These are phyloP conservation scores for Cordyceps cateniannulata DNA, from an alignment of 2,329 filamentous ascomycete genomes.

Conservation along the genomic window DNA sequence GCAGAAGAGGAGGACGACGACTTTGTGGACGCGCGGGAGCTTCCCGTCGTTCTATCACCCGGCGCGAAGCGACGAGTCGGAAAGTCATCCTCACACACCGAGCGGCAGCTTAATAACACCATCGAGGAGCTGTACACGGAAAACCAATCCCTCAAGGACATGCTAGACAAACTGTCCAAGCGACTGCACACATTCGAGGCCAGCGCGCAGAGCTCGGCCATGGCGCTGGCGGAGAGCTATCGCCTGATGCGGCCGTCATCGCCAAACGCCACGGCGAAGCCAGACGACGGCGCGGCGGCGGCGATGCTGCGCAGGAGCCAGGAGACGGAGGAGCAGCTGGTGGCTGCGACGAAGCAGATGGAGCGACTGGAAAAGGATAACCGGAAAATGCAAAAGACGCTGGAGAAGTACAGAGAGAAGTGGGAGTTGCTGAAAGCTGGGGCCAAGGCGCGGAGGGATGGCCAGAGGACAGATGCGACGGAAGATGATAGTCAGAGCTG, in stretches of 20 bases:
- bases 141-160: slow-evolving; percentile 77
- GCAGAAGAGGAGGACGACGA: slow-evolving; percentile 68
- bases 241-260: slow-evolving; percentile 54
- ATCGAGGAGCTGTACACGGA: slow-evolving; percentile 85
- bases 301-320: slow-evolving; percentile 37
- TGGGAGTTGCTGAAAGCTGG: slow-evolving; percentile 57
- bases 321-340: slow-evolving; percentile 64
- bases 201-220: slow-evolving; percentile 78
- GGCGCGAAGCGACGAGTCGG: slow-evolving; percentile 34
- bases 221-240: slow-evolving; percentile 80
- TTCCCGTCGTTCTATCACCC: slow-evolving; percentile 39
- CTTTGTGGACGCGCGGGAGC: slow-evolving; percentile 83
- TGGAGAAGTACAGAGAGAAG: slow-evolving; percentile 53
- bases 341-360: slow-evolving; percentile 50
- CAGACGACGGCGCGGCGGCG: slow-evolving; percentile 31
- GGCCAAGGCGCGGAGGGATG: slow-evolving; percentile 45
- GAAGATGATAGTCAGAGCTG: slow-evolving; percentile 10
- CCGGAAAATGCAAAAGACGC: slow-evolving; percentile 47
- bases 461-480: slow-evolving; percentile 5
- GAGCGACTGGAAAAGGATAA: slow-evolving; percentile 60
- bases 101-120: slow-evolving; percentile 53
- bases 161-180: slow-evolving; percentile 79
- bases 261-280: slow-evolving; percentile 29
- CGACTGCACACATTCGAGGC: slow-evolving; percentile 91
- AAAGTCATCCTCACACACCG: slow-evolving; percentile 30